Base-by-base conservation (phyloP, 2,329 filamentous ascomycete species). In the Fusarium phyllophilum region DNA sequence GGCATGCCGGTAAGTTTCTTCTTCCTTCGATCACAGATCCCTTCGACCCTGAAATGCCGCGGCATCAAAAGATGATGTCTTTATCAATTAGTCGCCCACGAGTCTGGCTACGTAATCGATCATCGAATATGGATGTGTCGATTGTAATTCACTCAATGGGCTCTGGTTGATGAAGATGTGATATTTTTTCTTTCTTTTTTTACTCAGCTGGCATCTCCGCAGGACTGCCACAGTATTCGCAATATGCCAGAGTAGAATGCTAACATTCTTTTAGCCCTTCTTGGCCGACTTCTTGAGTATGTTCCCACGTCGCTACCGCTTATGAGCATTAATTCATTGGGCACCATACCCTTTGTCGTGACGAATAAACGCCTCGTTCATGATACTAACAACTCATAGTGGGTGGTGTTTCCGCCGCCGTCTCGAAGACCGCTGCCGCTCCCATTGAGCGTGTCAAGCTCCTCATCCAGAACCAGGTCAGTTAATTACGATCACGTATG, bases 381-480 rank as follows among this genome's bases (percentile, higher is more conserved):
- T 52, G 22, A 55, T 69, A 59, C 75, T 77, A 49, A 77, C 66
- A 48, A 58, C 17, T 46, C 15, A 83, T 81, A 97, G 95, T 99
- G 96, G 96, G 96, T 93, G 96, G 96, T 98, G 93, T 99, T 81
- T 98, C 96, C 84, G 96, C 96, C 87, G 96, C 96, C 87, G 95
- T 99, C 93, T 99, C 96, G 86, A 99, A 99, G 95, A 99, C 96
- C 81, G 96, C 96, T 84, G 96, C 96, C 85, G 96, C 96, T 89
- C 96, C 96, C 88, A 99, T 99, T 83, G 96, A 99, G 95, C 96
- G 96, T 95, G 93, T 99, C 89, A 99, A 99, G 95, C 96, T 99
- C 85, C 94, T 99, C 84, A 97, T 99, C 90, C 96, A 99, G 92
- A 99, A 99, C 91, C 96, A 99, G 93, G 95, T 97, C 91, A 79